Evolutionary conservation across 2,329 filamentous ascomycete genomes (phyloP), one percentile per base, ranked within the genome.

Genomic region (Ophiocordyceps camponoti-floridani): DNA sequence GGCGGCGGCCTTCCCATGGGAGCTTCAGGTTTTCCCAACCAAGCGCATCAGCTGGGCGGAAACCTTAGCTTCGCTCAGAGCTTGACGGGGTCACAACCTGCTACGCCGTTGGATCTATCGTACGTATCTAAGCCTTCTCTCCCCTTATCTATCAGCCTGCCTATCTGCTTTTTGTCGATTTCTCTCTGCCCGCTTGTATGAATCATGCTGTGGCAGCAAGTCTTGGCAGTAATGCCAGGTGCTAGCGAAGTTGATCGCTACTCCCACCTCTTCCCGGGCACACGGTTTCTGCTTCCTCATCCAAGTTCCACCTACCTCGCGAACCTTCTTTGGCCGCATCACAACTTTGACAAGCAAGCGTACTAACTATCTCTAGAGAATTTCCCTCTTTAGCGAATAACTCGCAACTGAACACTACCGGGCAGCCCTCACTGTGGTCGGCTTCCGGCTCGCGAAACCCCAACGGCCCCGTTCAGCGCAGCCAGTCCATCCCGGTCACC

Each of bases 31-130:
- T 64, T 77, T 46, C 72, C 68, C 54, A 75, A 67, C 50, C 64
- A 68, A 43, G 59, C 65, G 45, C 66, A 73, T 55, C 69, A 76
- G 62, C 61, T 75, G 54, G 68, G 70, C 49, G 67, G 74, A 53
- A 77, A 72, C 58, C 64, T 77, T 47, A 81, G 76, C 59, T 81
- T 81, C 61, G 76, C 77, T 43, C 77, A 81, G 58, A 80, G 75
- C 56, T 63, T 81, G 54, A 71, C 70, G 54, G 73, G 73, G 49
- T 78, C 76, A 47, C 75, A 79, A 60, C 70, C 73, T 52, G 65
- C 72, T 52, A 75, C 76, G 49, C 70, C 75, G 40, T 61, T 81
- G 48, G 77, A 82, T 57, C 64, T 75, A 46, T 77, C 75, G 77
- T 81, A 73, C 62, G 77, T 79, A 52, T 47, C 53, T 52, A 23